Evolutionary conservation across 306 rosid species (phyloP).

Genomic region (Begonia peltatifolia): DNA sequence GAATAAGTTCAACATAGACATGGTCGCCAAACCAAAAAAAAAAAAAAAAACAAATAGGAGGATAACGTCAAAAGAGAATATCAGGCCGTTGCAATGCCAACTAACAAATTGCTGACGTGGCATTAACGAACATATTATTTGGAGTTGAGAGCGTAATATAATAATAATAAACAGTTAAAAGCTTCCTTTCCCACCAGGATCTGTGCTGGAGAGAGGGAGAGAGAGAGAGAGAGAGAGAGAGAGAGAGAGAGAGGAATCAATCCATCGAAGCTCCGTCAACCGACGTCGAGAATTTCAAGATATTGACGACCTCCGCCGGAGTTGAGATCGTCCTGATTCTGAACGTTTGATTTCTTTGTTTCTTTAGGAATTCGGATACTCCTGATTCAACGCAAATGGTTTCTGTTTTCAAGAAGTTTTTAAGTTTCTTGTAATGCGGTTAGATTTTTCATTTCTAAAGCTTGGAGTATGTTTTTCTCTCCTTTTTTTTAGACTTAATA

Average conservation of each 20-base stretch:
- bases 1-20: no score
- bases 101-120: background rate
- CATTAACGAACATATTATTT: background rate
- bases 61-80: background rate
- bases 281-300: conserved; percentile 7
- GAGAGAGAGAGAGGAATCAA: conserved; percentile 7
- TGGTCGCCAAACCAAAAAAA: background rate
- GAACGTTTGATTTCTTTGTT: conserved; percentile 9
- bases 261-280: conserved; percentile 14
- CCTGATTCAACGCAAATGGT: conserved; percentile 14
- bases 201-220: background rate
- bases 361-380: conserved; percentile 13
- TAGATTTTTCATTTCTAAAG: conserved; percentile 6
- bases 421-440: conserved; percentile 23
- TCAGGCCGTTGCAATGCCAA: background rate
- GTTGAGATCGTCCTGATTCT: conserved; percentile 3
- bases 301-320: conserved; percentile 23
- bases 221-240: conserved; percentile 7
- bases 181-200: background rate
- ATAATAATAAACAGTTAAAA: background rate
- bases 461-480: background rate
- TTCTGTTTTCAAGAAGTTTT: conserved; percentile 12
- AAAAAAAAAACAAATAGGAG: background rate
- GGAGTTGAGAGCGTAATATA: background rate
- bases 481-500: conserved; percentile 2